Evolutionary conservation across 352 stramenopile species (phyloP), one percentile per base, ranked within the genome.

Genomic region (Pythium myriotylum): DNA sequence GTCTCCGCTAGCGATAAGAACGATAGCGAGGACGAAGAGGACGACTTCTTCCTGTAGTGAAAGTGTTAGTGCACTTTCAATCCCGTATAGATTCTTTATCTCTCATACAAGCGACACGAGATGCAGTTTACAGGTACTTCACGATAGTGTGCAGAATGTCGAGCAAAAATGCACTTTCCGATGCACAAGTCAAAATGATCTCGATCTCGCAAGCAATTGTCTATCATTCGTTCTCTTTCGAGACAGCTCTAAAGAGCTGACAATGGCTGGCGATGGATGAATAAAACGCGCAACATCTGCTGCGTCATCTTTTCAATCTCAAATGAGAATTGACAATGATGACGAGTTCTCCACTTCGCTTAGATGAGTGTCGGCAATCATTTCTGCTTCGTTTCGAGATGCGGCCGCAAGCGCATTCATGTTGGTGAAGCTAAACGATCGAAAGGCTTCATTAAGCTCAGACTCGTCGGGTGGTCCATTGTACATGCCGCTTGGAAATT

Each of bases 401-500:
- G 86, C 84, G 6, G 86, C 83, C 10, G 79, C 83, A 17, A 95
- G 69, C 17, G 86, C 86, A 20, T 86, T 92, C 81, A 92, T 94
- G 69, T 95, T 95, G 29, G 83, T 95, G 57, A 88, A 92, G 68
- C 83, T 92, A 54, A 95, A 94, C 22, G 74, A 88, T 24, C 74
- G 80, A 60, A 95, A 95, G 2, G 71, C 74, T 61, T 91, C 78
- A 3, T 67, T 69, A 16, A 83, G 57, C 39, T 58, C 74, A 6
- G 65, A 53, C 17, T 88, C 74, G 16, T 79, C 72, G 0, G 42
- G 53, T 17, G 52, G 20, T 4, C 60, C 75, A 43, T 73, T 74
- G 60, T 89, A 88, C 82, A 88, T 89, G 16, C 76, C 82, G 64
- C 80, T 88, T 26, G 82, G 80, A 26, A 91, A 89, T 24, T 73